Conservation (phyloP, 2,329 filamentous ascomycete species). For the Mycogone perniciosa region DNA sequence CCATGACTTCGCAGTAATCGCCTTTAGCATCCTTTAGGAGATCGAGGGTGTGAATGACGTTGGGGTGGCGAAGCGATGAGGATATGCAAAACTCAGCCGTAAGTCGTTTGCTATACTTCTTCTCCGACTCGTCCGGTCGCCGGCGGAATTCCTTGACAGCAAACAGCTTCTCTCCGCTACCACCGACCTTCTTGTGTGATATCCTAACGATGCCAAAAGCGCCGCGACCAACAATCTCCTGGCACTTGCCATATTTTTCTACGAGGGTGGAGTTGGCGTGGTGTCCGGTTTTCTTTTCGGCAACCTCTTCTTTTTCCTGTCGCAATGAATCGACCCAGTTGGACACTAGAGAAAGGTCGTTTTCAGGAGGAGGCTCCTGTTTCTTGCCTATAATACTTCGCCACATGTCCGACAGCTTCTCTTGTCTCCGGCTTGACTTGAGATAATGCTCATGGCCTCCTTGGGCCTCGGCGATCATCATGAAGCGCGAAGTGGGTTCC, state of each 20-base stretch:
- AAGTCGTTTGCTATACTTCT: constrained; percentile 95
- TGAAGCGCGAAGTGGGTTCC: constrained; percentile 43
- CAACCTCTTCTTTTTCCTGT: constrained; percentile 78
- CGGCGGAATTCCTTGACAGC: constrained; percentile 98
- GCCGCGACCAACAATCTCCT: constrained; percentile 91
- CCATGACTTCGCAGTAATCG: constrained; percentile 98
- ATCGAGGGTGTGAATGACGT: constrained; percentile 96
- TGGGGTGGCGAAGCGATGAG: constrained; percentile 90
- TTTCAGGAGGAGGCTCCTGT: constrained; percentile 64
- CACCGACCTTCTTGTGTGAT: constrained; percentile 88
- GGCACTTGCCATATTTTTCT: constrained; percentile 97
- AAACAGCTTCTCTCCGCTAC: constrained; percentile 80
- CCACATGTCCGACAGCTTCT: constrained; percentile 91
- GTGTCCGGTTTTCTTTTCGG: constrained; percentile 70
- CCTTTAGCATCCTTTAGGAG: constrained; percentile 93
- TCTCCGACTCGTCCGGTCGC: constrained; percentile 86
- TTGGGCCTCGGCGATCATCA: constrained; percentile 43
- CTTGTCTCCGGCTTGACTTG: constrained; percentile 83
- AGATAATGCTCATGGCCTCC: constrained; percentile 82
- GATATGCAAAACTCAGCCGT: constrained; percentile 99
- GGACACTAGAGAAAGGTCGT: constrained; percentile 86
- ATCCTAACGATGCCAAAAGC: constrained; percentile 97
- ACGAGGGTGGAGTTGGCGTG: constrained; percentile 69
- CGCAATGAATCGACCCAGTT: constrained; percentile 94
- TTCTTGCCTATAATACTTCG: constrained; percentile 80